These are phyloP conservation scores for Trebouxia sp. DNA, from an alignment of 139 green algal genomes.

Conservation along the genomic window DNA sequence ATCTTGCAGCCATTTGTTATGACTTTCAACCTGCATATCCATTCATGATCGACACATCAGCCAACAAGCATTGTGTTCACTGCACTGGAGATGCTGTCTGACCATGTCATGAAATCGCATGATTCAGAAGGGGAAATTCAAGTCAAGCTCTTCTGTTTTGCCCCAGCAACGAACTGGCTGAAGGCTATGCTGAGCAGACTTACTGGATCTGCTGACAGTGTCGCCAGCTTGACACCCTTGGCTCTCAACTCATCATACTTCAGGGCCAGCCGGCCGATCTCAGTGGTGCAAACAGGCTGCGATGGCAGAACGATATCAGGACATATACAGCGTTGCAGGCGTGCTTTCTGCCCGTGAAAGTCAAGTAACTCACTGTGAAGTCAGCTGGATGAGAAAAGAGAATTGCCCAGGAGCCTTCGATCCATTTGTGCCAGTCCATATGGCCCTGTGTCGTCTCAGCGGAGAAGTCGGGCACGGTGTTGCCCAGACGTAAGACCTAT, in stretches of 20 bases:
- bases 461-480: constrained; percentile 49
- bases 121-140: no score
- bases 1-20: constrained; percentile 45
- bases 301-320: no score
- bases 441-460: constrained; percentile 39
- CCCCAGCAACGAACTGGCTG: no score
- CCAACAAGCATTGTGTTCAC: no score
- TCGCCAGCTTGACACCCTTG: constrained; percentile 50
- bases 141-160: no score
- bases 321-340: no score
- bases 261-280: constrained; percentile 49
- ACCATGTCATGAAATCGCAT: no score
- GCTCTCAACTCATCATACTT: constrained; percentile 45
- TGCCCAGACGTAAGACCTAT: constrained; percentile 47
- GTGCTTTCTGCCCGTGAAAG: no score
- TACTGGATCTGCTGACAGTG: constrained; percentile 47
- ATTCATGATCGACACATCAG: no score
- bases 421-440: constrained; percentile 54
- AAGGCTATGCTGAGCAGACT: no score
- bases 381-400: constrained; percentile 68
- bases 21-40: constrained; percentile 34
- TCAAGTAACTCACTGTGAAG: constrained; percentile 44
- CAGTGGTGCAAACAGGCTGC: constrained; percentile 61
- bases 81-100: no score
- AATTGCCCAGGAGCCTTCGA: constrained; percentile 59